phyloP scores from a whole-genome alignment of 495 filamentous ascomycete species.

The Xylaria palmicola region DNA sequence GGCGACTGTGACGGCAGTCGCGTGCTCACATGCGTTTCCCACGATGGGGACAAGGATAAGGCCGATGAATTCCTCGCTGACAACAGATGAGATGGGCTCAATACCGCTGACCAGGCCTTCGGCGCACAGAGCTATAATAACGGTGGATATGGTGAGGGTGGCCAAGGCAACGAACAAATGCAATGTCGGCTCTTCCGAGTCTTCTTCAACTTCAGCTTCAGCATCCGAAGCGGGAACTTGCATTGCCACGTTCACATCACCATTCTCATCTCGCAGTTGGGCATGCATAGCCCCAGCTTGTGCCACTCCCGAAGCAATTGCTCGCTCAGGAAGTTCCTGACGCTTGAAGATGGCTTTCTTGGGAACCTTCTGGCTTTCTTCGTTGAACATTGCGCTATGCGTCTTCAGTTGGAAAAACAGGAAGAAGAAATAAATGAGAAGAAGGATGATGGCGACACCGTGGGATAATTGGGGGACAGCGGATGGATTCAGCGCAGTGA shows the following conservation, averaged over 20 bases:
- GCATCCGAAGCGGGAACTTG: slow-evolving; percentile 16
- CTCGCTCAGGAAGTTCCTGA: slow-evolving; percentile 48
- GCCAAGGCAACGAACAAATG: slow-evolving; percentile 65
- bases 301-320: slow-evolving; percentile 59
- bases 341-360: slow-evolving; percentile 46
- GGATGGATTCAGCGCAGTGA: slow-evolving; percentile 21
- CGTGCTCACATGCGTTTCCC: slow-evolving; percentile 85
- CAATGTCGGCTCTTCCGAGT: slow-evolving; percentile 68
- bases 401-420: slow-evolving; percentile 82
- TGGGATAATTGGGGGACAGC: slow-evolving; percentile 62
- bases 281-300: slow-evolving; percentile 50
- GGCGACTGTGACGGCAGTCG: slow-evolving; percentile 81
- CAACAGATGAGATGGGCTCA: slow-evolving; percentile 54
- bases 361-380: slow-evolving; percentile 65
- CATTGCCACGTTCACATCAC: slow-evolving; percentile 43
- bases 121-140: slow-evolving; percentile 81
- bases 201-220: slow-evolving; percentile 59
- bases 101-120: slow-evolving; percentile 89
- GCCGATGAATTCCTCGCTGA: slow-evolving; percentile 77
- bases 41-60: slow-evolving; percentile 87
- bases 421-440: slow-evolving; percentile 74
- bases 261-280: slow-evolving; percentile 40
- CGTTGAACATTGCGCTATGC: slow-evolving; percentile 72
- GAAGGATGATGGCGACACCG: slow-evolving; percentile 71
- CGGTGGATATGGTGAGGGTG: slow-evolving; percentile 70